Conservation (phyloP, 1,139 yeast genomes). For the Suhomyces anneliseae region DNA sequence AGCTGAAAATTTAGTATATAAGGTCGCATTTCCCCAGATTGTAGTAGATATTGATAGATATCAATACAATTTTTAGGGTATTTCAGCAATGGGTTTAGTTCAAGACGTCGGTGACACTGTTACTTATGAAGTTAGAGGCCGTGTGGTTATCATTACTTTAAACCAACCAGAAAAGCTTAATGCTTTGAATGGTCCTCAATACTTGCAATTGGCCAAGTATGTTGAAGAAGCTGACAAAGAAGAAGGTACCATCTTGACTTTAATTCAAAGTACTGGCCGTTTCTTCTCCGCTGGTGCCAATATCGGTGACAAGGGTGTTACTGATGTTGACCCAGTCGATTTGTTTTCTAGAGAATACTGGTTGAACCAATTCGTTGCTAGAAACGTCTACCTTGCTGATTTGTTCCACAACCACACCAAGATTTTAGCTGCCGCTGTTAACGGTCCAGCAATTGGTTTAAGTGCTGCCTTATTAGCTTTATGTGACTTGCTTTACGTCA, state of each 20-base stretch:
- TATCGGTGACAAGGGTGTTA: constrained; percentile 38
- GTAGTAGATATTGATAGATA: not conserved
- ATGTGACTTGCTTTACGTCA: constrained; percentile 75
- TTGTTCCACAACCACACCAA: constrained; percentile 72
- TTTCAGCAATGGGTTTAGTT: constrained; percentile 4
- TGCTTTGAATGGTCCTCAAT: constrained; percentile 69
- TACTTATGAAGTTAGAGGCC: constrained; percentile 52
- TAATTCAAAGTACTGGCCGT: constrained; percentile 70
- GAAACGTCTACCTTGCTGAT: constrained; percentile 70
- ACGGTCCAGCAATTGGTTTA: constrained; percentile 88
- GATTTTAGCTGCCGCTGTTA: constrained; percentile 70
- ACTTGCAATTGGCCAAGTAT: constrained; percentile 58
- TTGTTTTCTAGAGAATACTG: constrained; percentile 52
- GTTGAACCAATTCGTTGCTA: constrained; percentile 61
- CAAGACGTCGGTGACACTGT: constrained; percentile 11
- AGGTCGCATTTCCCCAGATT: not conserved
- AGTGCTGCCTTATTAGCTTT: constrained; percentile 71
- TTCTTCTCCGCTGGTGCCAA: constrained; percentile 89
- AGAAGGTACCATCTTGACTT: constrained; percentile 62
- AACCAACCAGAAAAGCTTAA: constrained; percentile 64
- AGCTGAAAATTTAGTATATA: constrained; percentile 9
- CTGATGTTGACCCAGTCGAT: constrained; percentile 23
- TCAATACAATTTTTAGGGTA: not conserved
- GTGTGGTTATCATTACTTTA: constrained; percentile 64
- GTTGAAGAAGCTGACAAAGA: constrained; percentile 69